Evolutionary conservation across 2,329 filamentous ascomycete genomes (phyloP).

Genomic region (Epichloe uncinata): DNA sequence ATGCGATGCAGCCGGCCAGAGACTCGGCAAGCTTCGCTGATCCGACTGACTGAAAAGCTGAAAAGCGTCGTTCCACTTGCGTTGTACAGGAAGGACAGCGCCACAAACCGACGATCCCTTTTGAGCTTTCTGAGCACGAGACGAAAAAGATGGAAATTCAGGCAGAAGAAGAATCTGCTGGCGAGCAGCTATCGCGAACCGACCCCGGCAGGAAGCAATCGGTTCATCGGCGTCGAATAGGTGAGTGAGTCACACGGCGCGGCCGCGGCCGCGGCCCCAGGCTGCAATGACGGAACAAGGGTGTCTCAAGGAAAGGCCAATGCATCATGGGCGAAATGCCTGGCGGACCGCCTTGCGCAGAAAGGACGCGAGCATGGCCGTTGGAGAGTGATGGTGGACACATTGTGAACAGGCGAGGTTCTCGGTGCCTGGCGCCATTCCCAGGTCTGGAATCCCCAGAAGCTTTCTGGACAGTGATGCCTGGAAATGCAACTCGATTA

Average conservation of each 20-base stretch:
- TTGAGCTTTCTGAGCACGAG: too few relatives aligned
- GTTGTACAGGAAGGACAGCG: too few relatives aligned
- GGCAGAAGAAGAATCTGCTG: too few relatives aligned
- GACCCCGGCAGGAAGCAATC: neutral
- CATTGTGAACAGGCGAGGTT: neutral
- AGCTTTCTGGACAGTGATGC: neutral
- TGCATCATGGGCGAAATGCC: slow-evolving; percentile 1
- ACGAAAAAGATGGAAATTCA: too few relatives aligned
- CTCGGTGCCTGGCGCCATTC: neutral
- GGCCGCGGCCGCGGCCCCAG: neutral
- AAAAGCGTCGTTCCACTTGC: too few relatives aligned
- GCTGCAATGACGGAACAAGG: neutral
- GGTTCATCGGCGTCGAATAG: too few relatives aligned
- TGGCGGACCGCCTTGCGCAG: neutral
- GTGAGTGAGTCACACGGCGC: neutral
- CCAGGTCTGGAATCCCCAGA: neutral
- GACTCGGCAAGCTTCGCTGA: neutral
- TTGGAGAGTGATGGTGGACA: neutral
- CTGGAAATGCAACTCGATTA: neutral
- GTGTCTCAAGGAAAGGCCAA: too few relatives aligned
- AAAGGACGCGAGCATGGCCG: too few relatives aligned
- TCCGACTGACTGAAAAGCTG: too few relatives aligned
- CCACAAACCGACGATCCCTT: too few relatives aligned
- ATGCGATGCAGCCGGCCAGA: neutral
- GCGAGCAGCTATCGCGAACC: neutral